Evolutionary conservation across 257 asterid genomes (phyloP), one percentile per base, ranked within the genome.

Genomic region (Leonotis leonurus): DNA sequence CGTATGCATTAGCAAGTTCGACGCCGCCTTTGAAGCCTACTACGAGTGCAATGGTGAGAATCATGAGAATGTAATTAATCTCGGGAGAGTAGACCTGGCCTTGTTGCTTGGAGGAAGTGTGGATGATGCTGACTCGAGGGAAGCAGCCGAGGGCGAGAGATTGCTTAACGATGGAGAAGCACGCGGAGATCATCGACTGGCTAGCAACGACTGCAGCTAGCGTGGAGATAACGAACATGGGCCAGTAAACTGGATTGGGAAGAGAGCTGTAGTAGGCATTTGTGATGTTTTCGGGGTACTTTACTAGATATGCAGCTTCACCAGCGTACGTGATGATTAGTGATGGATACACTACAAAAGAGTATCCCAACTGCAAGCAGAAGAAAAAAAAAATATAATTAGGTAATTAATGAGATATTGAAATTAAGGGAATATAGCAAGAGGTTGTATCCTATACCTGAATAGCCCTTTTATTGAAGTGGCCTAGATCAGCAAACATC

Each of bases 401-500:
- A 37, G 35, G 14, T 37, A 5, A 22, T 8, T 22, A 5, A 22
- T n/a, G 8, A 43, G 6, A 10, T 9, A 41, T 16, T 22, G 4
- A 56, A 56, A 56, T 17, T n/a, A n/a, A n/a, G n/a, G n/a, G n/a
- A n/a, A n/a, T n/a, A 32, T 8, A 12, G 9, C 10, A 8, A 0
- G 1, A 0, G 17, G 4, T 3, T 13, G 49, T 12, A 45, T 9
- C 49, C n/a, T n/a, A 21, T 35, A 83, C 90, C 88, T 86, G 95
- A 32, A 86, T 81, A 46, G 84, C 81, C 60, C 75, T 74, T 76
- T 78, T 83, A 73, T 81, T 86, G 81, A 83, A 86, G 60, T 86
- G 95, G 11, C 95, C 92, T 66, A 86, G 73, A 77, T 86, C 95
- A 27, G 92, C 87, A 79, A 86, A 81, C 95, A 86, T 86, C 36